Percentiles rank a stretch among this genome's conserved stretches.
Evolutionary conservation across 2,329 filamentous ascomycete genomes (phyloP).

Genomic region (Fusarium decemcellulare): DNA sequence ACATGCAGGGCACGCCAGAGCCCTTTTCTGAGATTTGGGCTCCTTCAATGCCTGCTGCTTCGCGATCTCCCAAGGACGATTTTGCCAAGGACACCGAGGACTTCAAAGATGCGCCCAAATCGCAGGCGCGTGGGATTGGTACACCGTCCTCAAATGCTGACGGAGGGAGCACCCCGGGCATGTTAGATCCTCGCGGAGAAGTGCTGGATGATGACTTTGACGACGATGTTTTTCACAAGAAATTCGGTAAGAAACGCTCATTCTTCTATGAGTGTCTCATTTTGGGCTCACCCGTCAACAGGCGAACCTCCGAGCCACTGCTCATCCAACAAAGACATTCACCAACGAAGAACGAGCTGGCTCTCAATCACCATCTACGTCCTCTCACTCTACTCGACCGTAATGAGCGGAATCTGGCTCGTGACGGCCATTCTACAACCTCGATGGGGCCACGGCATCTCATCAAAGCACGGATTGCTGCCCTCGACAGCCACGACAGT

Average conservation of each 20-base stretch:
- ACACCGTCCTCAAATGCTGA: slow-evolving; percentile 12
- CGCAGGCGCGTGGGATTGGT: slow-evolving; percentile 3
- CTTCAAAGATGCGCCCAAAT: slow-evolving; percentile 18
- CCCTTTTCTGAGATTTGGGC: slow-evolving; percentile 42
- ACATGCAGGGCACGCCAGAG: slow-evolving; percentile 26
- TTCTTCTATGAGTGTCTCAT: neutral
- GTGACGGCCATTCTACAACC: slow-evolving; percentile 73
- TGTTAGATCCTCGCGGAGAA: slow-evolving; percentile 32
- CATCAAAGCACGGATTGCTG: slow-evolving; percentile 65
- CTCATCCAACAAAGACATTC: slow-evolving; percentile 50
- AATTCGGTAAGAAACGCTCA: slow-evolving; percentile 47
- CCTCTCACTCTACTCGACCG: slow-evolving; percentile 73
- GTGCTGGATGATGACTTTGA: slow-evolving; percentile 43
- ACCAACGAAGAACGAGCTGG: slow-evolving; percentile 58
- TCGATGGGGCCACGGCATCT: slow-evolving; percentile 72
- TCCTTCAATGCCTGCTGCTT: slow-evolving; percentile 38
- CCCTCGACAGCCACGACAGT: slow-evolving; percentile 77
- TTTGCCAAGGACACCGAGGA: neutral
- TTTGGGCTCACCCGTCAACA: slow-evolving; percentile 21
- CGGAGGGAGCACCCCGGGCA: slow-evolving; percentile 14
- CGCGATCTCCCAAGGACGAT: slow-evolving; percentile 5
- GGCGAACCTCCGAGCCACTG: slow-evolving; percentile 52
- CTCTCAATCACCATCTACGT: slow-evolving; percentile 62
- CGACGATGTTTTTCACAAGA: slow-evolving; percentile 51
- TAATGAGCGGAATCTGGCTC: slow-evolving; percentile 77